Evolutionary conservation across 139 green algal species (phyloP).

Genomic region (Haematococcus lacustris): DNA sequence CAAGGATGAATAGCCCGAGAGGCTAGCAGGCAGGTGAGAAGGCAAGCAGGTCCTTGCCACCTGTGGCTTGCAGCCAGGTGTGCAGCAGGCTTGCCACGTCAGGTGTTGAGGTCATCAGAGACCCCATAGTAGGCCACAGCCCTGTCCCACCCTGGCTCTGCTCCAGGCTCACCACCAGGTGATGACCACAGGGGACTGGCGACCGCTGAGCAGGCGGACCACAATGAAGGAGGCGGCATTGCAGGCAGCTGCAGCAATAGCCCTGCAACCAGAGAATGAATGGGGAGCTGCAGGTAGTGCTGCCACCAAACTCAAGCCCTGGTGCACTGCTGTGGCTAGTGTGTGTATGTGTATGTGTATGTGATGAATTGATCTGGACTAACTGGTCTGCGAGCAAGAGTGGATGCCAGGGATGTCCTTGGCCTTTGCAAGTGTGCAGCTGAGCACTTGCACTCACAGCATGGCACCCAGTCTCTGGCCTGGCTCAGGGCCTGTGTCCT

Average conservation of each 20-base stretch:
- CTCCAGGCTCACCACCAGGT: slow-evolving; percentile 19
- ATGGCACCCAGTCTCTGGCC: not conserved
- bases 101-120: not conserved
- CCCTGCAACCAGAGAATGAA: slow-evolving; percentile 5
- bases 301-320: not conserved
- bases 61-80: not conserved
- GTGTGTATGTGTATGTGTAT: no score
- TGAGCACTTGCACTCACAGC: not conserved
- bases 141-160: not conserved
- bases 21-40: not conserved
- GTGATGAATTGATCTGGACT: no score
- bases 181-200: slow-evolving; percentile 14
- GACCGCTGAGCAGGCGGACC: slow-evolving; percentile 7
- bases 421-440: not conserved
- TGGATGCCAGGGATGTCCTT: no score
- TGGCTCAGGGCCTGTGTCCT: not conserved
- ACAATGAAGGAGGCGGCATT: slow-evolving; percentile 6
- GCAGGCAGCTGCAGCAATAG: not conserved
- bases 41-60: not conserved
- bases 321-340: no score
- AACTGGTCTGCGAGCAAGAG: no score
- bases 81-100: not conserved
- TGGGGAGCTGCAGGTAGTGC: not conserved
- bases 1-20: not conserved
- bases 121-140: not conserved